Percentiles rank a stretch among this genome's conserved stretches.
phyloP scores from a whole-genome alignment of 2,329 filamentous ascomycete species.

The Aspergillus pseudonomiae region DNA sequence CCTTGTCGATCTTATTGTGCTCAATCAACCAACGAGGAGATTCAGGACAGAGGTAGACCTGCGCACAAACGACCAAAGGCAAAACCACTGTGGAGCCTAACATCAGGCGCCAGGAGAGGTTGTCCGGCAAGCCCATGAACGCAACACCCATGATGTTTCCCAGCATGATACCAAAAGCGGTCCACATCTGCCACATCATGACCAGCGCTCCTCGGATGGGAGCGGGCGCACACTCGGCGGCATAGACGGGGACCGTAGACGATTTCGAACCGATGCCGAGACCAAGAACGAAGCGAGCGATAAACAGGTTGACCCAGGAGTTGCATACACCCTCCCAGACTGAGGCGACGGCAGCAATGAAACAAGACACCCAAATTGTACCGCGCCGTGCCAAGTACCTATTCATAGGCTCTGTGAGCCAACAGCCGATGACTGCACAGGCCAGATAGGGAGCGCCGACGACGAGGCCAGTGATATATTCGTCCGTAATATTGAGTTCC shows the following conservation, averaged over 20 bases:
- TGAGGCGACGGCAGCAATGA: constrained; percentile 46
- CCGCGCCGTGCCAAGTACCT: constrained; percentile 49
- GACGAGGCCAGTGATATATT: constrained; percentile 45
- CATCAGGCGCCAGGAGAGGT: constrained; percentile 69
- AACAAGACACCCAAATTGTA: constrained; percentile 47
- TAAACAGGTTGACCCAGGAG: constrained; percentile 47
- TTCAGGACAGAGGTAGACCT: constrained; percentile 69
- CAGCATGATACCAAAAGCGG: constrained; percentile 50
- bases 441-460: constrained; percentile 51
- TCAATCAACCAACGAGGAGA: constrained; percentile 56
- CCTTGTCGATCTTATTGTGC: constrained; percentile 48
- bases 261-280: constrained; percentile 48
- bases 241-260: constrained; percentile 52
- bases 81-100: constrained; percentile 68
- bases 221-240: constrained; percentile 52
- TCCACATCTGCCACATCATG: constrained; percentile 58
- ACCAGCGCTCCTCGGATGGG: constrained; percentile 54
- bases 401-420: constrained; percentile 53
- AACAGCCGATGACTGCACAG: constrained; percentile 50
- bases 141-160: constrained; percentile 54
- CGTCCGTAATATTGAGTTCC: constrained; percentile 18
- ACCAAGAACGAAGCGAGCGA: constrained; percentile 47
- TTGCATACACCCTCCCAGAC: constrained; percentile 48
- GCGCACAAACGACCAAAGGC: constrained; percentile 55
- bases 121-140: constrained; percentile 45